Conservation (phyloP, 2,329 filamentous ascomycete genomes). For the Cyanodermella asteris region DNA sequence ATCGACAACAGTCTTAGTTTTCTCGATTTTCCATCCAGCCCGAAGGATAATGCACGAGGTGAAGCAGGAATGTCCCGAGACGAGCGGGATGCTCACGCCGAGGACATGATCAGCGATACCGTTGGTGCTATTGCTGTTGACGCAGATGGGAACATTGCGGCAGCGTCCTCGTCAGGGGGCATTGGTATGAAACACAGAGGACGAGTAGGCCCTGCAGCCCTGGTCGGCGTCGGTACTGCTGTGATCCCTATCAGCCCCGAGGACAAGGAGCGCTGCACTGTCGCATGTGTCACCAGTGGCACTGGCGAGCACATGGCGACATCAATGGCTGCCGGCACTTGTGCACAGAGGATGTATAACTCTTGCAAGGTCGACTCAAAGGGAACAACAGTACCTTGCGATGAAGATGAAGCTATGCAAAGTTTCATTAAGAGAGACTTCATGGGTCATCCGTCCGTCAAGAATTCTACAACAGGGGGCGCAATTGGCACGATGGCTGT, state of each 20-base stretch:
- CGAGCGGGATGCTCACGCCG: no score
- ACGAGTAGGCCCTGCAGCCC: slow-evolving; percentile 72
- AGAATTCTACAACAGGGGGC: slow-evolving; percentile 54
- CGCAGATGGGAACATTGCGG: slow-evolving; percentile 64
- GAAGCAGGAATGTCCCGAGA: no score
- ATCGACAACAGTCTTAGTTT: no score
- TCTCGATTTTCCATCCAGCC: not conserved
- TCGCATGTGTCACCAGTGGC: slow-evolving; percentile 75
- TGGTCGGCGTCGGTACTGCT: slow-evolving; percentile 77
- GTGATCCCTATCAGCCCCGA: slow-evolving; percentile 56
- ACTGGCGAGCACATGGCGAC: slow-evolving; percentile 98
- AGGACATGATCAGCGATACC: slow-evolving; percentile 65
- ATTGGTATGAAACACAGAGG: slow-evolving; percentile 97
- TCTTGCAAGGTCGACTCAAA: slow-evolving; percentile 36
- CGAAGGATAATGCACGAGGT: not conserved
- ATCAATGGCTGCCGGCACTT: slow-evolving; percentile 70
- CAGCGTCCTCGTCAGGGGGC: slow-evolving; percentile 85
- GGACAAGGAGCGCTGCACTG: slow-evolving; percentile 46
- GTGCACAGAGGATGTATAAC: slow-evolving; percentile 66
- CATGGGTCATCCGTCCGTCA: slow-evolving; percentile 73
- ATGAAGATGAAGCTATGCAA: slow-evolving; percentile 57
- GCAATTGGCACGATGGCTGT: slow-evolving; percentile 81
- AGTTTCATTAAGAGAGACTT: slow-evolving; percentile 76
- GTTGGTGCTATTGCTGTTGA: slow-evolving; percentile 93
- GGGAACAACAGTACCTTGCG: slow-evolving; percentile 42